Percentiles rank a stretch among this genome's conserved stretches.
Evolutionary conservation across 2,329 filamentous ascomycete genomes (phyloP).

Genomic region (Monilinia aucupariae): DNA sequence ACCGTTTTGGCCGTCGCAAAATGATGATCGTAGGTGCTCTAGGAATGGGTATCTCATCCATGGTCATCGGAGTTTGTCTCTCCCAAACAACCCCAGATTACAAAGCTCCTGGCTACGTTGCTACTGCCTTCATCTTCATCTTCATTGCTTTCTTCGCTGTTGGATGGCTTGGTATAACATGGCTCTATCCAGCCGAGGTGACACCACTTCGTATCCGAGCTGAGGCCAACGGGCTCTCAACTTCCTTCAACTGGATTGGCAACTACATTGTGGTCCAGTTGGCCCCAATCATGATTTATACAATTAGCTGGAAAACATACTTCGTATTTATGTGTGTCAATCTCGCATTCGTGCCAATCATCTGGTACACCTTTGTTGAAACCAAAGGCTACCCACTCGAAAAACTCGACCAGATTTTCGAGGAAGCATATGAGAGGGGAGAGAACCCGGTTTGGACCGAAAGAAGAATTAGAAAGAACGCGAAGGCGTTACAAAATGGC

Average conservation of each 20-base stretch:
- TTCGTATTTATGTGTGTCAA: conserved; percentile 30
- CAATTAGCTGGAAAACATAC: conserved; percentile 32
- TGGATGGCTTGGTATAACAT: conserved; percentile 47
- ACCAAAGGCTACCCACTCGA: conserved; percentile 16
- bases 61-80: conserved; percentile 41
- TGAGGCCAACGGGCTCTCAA: conserved; percentile 51
- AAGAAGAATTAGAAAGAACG: conserved; percentile 9
- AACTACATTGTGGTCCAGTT: conserved; percentile 57
- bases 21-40: conserved; percentile 48
- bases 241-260: conserved; percentile 44
- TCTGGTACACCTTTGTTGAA: conserved; percentile 14
- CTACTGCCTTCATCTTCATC: conserved; percentile 40
- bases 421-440: conserved; percentile 15
- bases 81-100: conserved; percentile 46
- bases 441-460: conserved; percentile 15
- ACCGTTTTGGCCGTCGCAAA: conserved; percentile 46
- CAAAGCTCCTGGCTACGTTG: conserved; percentile 31
- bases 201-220: conserved; percentile 48
- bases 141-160: conserved; percentile 51
- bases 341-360: conserved; percentile 9
- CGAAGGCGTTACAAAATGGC: neutral
- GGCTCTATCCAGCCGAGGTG: conserved; percentile 54
- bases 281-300: conserved; percentile 40
- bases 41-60: conserved; percentile 58
- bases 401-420: conserved; percentile 11